These are phyloP conservation scores for Phytopythium chamaehyphon DNA, from an alignment of 352 stramenopile genomes.

Conservation along the genomic window DNA sequence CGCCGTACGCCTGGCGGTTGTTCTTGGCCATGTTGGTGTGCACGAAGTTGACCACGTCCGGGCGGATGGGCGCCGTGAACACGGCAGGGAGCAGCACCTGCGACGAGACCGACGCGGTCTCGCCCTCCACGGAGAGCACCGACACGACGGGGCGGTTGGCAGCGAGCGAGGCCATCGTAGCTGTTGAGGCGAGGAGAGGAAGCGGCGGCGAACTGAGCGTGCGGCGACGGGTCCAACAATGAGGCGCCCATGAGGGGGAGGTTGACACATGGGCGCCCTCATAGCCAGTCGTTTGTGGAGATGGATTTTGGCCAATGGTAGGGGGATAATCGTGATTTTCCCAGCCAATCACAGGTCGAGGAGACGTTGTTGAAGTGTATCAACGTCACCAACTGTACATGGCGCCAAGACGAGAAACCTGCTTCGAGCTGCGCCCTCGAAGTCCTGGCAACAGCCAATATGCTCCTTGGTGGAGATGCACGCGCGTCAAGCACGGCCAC, in stretches of 20 bases:
- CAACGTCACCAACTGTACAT: no score
- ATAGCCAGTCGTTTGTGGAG: no score
- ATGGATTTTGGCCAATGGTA: no score
- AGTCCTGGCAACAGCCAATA: no score
- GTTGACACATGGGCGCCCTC: no score
- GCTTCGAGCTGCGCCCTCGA: no score
- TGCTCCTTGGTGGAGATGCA: no score
- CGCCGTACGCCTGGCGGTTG: conserved; percentile 97
- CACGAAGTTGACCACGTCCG: conserved; percentile 99
- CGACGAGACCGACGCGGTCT: conserved; percentile 76
- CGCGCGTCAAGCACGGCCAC: no score
- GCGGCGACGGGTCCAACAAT: conserved; percentile 62
- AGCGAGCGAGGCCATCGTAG: conserved; percentile 78
- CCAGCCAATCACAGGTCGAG: no score
- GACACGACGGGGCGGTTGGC: conserved; percentile 94
- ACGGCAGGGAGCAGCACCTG: conserved; percentile 93
- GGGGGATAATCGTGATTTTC: no score
- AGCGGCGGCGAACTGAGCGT: conserved; percentile 45
- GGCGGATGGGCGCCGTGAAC: conserved; percentile 97
- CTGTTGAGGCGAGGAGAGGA: conserved; percentile 31
- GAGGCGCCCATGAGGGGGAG: neutral
- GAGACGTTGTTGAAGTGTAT: no score
- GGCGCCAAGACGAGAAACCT: no score
- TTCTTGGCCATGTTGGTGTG: conserved; percentile 99
- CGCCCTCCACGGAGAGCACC: conserved; percentile 88